A percentile compares a stretch with the other conserved stretches of the same genome.
Evolutionary conservation across 164 flowering plant genomes (phyloP).

Genomic region (Taxillus chinensis): DNA sequence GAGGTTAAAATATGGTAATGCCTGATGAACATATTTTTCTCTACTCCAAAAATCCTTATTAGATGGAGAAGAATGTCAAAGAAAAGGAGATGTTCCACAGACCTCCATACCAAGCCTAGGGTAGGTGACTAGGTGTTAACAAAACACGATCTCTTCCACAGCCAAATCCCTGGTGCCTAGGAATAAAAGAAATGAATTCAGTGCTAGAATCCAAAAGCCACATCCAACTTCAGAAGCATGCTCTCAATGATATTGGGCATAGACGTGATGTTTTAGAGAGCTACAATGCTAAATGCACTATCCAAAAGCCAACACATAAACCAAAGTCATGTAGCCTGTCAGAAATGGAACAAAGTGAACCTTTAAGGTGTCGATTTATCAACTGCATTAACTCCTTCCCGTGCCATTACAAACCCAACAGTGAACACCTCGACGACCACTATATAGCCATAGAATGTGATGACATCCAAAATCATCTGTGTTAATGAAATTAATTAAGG

Average conservation of each 20-base stretch:
- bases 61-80: not conserved
- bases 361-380: slow-evolving; percentile 2
- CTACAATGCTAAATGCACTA: not conserved
- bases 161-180: slow-evolving; percentile 53
- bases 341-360: not conserved
- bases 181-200: not conserved
- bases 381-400: slow-evolving; percentile 71
- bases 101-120: slow-evolving; percentile 99
- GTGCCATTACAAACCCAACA: slow-evolving; percentile 98
- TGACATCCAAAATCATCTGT: slow-evolving; percentile 92
- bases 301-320: not conserved
- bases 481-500: slow-evolving; percentile 1
- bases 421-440: slow-evolving; percentile 98
- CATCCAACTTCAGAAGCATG: not conserved
- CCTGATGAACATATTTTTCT: too few species aligned
- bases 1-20: too few species aligned
- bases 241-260: too few species aligned
- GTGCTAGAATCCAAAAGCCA: not conserved
- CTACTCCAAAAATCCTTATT: too few species aligned
- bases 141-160: slow-evolving; percentile 85
- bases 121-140: slow-evolving; percentile 80
- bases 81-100: not conserved
- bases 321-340: too few species aligned
- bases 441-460: slow-evolving; percentile 95
- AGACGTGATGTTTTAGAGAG: too few species aligned